A percentile compares a stretch with the other conserved stretches of the same genome.
phyloP scores from a whole-genome alignment of 768 basidiomycete species.

The Boletus vermiculosoides region DNA sequence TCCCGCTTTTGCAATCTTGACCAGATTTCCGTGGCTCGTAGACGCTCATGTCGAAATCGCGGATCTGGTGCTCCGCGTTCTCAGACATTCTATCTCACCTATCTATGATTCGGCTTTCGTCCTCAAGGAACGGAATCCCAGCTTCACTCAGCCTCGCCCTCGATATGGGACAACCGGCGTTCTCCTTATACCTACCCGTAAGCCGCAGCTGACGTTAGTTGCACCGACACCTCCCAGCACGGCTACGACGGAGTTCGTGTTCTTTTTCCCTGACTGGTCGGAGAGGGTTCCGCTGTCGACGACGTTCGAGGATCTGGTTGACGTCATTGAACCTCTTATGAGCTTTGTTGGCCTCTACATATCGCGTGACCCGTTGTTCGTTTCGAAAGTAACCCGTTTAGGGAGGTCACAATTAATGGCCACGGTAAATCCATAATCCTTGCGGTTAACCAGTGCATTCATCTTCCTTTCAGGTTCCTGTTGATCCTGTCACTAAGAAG shows the following conservation, averaged over 20 bases:
- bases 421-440: constrained; percentile 40
- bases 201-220: constrained; percentile 66
- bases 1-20: constrained; percentile 74
- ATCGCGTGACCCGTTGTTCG: constrained; percentile 71
- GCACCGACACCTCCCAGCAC: constrained; percentile 84
- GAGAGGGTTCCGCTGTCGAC: constrained; percentile 66
- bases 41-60: constrained; percentile 81
- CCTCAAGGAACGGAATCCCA: constrained; percentile 58
- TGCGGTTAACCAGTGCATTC: constrained; percentile 3
- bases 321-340: constrained; percentile 78
- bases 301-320: constrained; percentile 64
- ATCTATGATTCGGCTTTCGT: constrained; percentile 56
- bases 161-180: constrained; percentile 62
- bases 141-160: constrained; percentile 60
- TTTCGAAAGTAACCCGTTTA: constrained; percentile 78
- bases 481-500: constrained; percentile 64
- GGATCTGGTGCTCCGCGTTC: constrained; percentile 77
- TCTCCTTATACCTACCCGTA: constrained; percentile 51
- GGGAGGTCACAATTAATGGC: constrained; percentile 64
- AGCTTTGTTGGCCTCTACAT: constrained; percentile 78
- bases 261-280: constrained; percentile 88
- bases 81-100: constrained; percentile 65
- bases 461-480: constrained; percentile 36
- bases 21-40: constrained; percentile 82
- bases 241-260: constrained; percentile 71